Conservation (phyloP, 352 stramenopile genomes). For the Pythium apleroticum region DNA sequence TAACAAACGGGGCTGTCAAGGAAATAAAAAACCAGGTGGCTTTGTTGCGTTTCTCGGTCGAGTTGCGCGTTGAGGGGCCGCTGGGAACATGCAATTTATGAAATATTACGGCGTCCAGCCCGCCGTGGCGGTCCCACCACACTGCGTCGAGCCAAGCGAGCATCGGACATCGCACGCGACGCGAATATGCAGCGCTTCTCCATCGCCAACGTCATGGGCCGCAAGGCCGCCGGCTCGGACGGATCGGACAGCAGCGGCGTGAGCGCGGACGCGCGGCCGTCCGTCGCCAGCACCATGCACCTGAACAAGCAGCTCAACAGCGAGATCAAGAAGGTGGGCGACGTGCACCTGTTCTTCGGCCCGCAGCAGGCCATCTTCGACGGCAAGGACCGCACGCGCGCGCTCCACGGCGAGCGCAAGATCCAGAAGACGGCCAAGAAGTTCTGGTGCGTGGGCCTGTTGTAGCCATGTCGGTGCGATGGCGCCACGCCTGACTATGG, state of each 20-base stretch:
- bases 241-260: constrained; percentile 32
- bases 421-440: constrained; percentile 83
- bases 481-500: not conserved
- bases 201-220: constrained; percentile 63
- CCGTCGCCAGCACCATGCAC: constrained; percentile 57
- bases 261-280: constrained; percentile 47
- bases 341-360: constrained; percentile 83
- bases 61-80: not conserved
- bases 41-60: not conserved
- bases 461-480: not conserved
- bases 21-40: constrained; percentile 5
- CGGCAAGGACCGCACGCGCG: constrained; percentile 67
- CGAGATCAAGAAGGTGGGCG: constrained; percentile 52
- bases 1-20: not conserved
- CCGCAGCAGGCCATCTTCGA: constrained; percentile 73
- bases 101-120: not conserved
- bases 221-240: constrained; percentile 46
- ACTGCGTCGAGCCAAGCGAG: not conserved
- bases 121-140: not conserved
- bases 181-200: constrained; percentile 78
- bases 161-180: not conserved
- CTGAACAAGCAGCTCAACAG: constrained; percentile 75
- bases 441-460: constrained; percentile 47
- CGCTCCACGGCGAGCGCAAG: constrained; percentile 86
- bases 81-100: not conserved